A percentile compares a stretch with the other conserved stretches of the same genome.
Evolutionary conservation across 176 grass and related monocot species (phyloP).

Genomic region (Puccinellia tenuiflora): DNA sequence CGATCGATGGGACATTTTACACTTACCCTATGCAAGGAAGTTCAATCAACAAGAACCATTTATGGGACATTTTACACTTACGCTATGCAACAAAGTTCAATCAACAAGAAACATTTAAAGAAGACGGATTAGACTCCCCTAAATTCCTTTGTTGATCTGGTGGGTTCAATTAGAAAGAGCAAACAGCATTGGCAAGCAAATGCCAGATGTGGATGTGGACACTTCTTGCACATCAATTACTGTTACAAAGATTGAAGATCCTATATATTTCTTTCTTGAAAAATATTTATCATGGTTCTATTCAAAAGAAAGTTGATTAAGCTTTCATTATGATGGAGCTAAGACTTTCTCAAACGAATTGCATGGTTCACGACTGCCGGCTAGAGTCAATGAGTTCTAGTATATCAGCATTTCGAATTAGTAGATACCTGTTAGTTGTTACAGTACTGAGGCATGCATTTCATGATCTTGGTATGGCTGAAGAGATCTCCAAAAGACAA

Average conservation of each 20-base stretch:
- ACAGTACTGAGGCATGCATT: conserved; percentile 10
- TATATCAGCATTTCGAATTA: background rate
- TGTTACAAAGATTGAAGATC: background rate
- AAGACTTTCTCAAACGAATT: background rate
- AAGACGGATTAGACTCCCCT: background rate
- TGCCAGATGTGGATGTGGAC: background rate
- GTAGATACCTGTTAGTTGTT: background rate
- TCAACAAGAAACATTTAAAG: background rate
- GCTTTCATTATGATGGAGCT: background rate
- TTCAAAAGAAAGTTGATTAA: conserved; percentile 8
- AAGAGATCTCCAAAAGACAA: background rate
- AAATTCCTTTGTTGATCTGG: background rate
- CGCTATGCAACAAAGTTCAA: conserved; percentile 12
- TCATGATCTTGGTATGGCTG: background rate
- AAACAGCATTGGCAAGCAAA: background rate
- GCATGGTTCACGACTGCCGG: background rate
- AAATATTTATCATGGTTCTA: background rate
- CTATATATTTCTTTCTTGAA: background rate
- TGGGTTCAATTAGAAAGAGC: background rate
- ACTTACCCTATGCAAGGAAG: background rate
- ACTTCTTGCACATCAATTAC: background rate
- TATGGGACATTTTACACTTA: background rate
- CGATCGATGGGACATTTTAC: background rate
- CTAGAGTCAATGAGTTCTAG: background rate
- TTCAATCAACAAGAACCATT: background rate